Percentiles rank a stretch among this genome's conserved stretches.
Conservation (phyloP, 352 stramenopile species). For the Pythium aristosporum region DNA sequence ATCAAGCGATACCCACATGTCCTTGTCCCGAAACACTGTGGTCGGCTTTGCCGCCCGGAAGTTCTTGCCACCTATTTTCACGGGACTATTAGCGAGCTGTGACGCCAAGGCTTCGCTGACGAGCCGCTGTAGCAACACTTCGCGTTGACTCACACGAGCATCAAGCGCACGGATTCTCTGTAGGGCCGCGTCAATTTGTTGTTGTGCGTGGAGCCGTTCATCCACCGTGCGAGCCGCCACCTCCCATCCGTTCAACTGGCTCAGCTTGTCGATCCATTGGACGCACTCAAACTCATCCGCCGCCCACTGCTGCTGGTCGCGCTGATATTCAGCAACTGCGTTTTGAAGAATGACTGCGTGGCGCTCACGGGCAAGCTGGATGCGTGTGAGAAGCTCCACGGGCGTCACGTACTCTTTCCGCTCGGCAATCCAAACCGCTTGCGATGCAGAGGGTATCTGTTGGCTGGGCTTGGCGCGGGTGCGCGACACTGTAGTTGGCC, state of each 20-base stretch:
- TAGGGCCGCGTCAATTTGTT: background rate
- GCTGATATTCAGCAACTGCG: background rate
- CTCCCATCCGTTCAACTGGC: constrained; percentile 1
- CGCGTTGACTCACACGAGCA: constrained; percentile 6
- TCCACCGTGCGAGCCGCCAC: background rate
- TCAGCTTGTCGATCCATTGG: constrained; percentile 24
- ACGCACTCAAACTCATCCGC: constrained; percentile 14
- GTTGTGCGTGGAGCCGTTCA: constrained; percentile 9
- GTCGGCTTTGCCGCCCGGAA: background rate
- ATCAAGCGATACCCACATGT: constrained; percentile 4
- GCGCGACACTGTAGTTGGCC: background rate
- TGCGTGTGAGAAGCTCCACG: constrained; percentile 35
- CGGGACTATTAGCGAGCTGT: constrained; percentile 15
- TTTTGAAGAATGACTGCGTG: constrained; percentile 3
- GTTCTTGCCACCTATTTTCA: constrained; percentile 7
- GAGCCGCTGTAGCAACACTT: constrained; percentile 4
- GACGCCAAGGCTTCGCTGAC: background rate
- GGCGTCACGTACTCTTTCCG: constrained; percentile 31
- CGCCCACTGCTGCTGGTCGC: constrained; percentile 5
- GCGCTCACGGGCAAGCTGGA: constrained; percentile 29
- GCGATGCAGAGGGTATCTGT: background rate
- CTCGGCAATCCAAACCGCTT: constrained; percentile 34
- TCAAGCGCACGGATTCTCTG: constrained; percentile 2
- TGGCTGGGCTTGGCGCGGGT: background rate
- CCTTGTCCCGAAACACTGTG: constrained; percentile 5